Evolutionary conservation across 2,329 filamentous ascomycete genomes (phyloP), one percentile per base, ranked within the genome.

Genomic region (Botrytis sinoallii): DNA sequence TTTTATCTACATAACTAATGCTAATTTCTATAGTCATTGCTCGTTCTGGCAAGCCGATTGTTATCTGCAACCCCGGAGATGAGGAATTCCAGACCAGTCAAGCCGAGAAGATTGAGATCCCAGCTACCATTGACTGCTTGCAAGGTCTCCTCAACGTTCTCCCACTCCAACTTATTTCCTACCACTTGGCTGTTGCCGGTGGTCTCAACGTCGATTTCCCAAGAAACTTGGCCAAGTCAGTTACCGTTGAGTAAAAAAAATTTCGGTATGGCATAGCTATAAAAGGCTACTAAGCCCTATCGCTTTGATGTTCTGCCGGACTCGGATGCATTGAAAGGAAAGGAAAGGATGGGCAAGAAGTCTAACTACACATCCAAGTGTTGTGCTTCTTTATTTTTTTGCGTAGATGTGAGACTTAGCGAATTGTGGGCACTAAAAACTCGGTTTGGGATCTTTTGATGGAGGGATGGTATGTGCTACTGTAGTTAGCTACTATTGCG

Each of bases 171-270:
- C 88, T 99, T 80, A 98, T 99, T 86, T 93, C 96, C 75, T 99
- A 99, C 89, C 98, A 96, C 95, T 90, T 99, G 77, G 96, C 96
- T 72, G 95, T 99, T 80, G 92, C 92, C 78, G 96, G 97, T 86
- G 95, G 95, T 70, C 87, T 98, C 78, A 98, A 99, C 83, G 96
- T 99, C 75, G 96, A 99, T 83, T 98, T 98, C 90, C 96, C 96
- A 74, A 92, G 96, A 81, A 99, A 99, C 87, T 86, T 99, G 85
- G 96, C 96, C 84, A 99, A 99, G 90, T 97, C 94, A 77, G 96
- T 99, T 77, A 99, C 96, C 77, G 96, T 99, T 79, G 96, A 99
- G 90, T 99, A 95, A n/a, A n/a, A n/a, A n/a, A n/a, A n/a, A n/a
- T n/a, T 68, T 40, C n/a, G 25, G 61, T 42, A 63, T 64, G 40